These are phyloP conservation scores for Trapa incisa DNA, from an alignment of 345 rosid genomes.

Conservation along the genomic window DNA sequence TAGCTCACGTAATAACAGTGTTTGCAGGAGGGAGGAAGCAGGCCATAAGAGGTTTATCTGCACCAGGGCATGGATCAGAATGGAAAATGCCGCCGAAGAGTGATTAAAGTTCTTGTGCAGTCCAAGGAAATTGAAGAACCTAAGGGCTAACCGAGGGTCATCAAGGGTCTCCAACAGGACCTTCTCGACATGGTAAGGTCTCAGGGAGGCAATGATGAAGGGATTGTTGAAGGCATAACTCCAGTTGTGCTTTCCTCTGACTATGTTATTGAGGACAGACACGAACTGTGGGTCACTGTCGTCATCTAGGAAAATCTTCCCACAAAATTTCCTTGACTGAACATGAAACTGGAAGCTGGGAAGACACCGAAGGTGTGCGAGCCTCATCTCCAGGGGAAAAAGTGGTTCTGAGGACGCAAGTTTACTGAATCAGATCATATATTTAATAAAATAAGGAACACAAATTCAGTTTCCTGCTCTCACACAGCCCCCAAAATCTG, in stretches of 20 bases:
- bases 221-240: conserved; percentile 37
- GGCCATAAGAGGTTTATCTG: conserved; percentile 58
- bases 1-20: conserved; percentile 49
- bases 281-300: conserved; percentile 33
- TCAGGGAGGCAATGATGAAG: conserved; percentile 21
- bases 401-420: too few species aligned
- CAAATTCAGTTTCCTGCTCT: too few species aligned
- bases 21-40: conserved; percentile 76
- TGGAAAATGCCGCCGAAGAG: conserved; percentile 62
- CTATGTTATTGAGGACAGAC: conserved; percentile 32
- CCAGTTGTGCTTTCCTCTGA: conserved; percentile 67
- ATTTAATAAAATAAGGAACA: too few species aligned
- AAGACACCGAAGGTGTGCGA: conserved; percentile 16
- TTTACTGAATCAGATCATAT: too few species aligned
- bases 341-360: conserved; percentile 13
- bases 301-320: conserved; percentile 10
- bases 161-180: conserved; percentile 47
- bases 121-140: conserved; percentile 88
- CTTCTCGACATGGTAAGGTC: conserved; percentile 50
- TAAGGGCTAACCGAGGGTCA: conserved; percentile 58
- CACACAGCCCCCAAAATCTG: too few species aligned
- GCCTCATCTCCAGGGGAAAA: background rate
- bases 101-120: conserved; percentile 61
- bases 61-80: conserved; percentile 58
- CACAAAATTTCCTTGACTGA: conserved; percentile 14